A percentile compares a stretch with the other conserved stretches of the same genome.
Conservation (phyloP, 108 stramenopile species). For the Epithemia pelagica region DNA sequence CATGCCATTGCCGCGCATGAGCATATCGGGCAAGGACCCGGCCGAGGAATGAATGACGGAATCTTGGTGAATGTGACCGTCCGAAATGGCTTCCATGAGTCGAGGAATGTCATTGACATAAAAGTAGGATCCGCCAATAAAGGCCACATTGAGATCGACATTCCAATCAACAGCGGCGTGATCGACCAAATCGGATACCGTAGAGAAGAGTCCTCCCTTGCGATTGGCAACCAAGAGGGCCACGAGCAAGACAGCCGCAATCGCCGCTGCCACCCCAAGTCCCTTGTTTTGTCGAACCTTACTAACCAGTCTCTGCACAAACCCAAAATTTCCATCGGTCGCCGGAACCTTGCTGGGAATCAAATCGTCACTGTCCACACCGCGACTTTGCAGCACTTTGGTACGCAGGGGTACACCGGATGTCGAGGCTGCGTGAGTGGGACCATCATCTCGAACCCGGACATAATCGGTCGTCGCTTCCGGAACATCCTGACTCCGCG, state of each 20-base stretch:
- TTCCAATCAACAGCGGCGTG: constrained; percentile 7
- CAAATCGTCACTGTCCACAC: not conserved
- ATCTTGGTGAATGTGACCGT: constrained; percentile 28
- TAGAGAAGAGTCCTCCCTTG: not conserved
- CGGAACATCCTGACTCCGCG: not conserved
- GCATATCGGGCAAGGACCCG: constrained; percentile 12
- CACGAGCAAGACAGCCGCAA: not conserved
- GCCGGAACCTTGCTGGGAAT: not conserved
- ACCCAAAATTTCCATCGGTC: not conserved
- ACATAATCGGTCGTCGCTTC: not conserved
- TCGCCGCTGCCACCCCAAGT: not conserved
- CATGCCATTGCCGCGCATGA: constrained; percentile 53
- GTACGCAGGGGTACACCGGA: not conserved
- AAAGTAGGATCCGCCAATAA: constrained; percentile 47
- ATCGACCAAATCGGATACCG: not conserved
- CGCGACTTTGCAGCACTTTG: not conserved
- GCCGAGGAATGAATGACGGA: constrained; percentile 35
- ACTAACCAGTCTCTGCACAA: not conserved
- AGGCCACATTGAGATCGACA: constrained; percentile 23
- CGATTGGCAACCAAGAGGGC: not conserved
- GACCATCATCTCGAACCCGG: not conserved
- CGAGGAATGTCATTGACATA: constrained; percentile 53
- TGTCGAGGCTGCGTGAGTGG: too few relatives aligned
- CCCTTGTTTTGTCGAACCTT: not conserved
- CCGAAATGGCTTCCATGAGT: constrained; percentile 24